Percentiles rank a stretch among this genome's conserved stretches.
Conservation (phyloP, 148 eudicot species). For the Amaranthus cruentus region DNA sequence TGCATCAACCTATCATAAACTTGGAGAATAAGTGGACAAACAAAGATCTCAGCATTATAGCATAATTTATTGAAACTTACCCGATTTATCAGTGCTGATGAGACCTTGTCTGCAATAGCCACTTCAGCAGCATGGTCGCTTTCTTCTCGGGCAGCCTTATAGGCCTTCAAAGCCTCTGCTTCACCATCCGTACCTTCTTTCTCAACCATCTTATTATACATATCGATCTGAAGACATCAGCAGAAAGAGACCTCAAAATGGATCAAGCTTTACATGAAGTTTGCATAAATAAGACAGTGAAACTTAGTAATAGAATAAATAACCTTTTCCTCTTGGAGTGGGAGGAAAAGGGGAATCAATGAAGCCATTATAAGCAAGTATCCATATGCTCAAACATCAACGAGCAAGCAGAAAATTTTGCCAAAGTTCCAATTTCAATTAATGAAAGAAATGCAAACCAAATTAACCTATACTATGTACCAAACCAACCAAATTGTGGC, state of each 20-base stretch:
- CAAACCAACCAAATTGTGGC: background rate
- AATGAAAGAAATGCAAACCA: background rate
- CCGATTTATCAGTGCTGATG: constrained; percentile 70
- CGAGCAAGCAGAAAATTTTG: background rate
- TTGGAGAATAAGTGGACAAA: background rate
- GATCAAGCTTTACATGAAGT: background rate
- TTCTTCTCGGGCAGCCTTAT: constrained; percentile 70
- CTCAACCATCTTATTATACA: constrained; percentile 73
- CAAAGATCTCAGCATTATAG: background rate
- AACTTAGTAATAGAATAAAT: background rate
- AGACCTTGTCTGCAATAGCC: constrained; percentile 46
- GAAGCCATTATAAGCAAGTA: background rate
- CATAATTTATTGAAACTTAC: constrained; percentile 26
- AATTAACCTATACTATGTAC: background rate
- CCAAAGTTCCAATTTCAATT: background rate
- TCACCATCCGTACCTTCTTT: constrained; percentile 68
- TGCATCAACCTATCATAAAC: constrained; percentile 59
- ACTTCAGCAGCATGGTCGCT: constrained; percentile 52
- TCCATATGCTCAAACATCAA: background rate
- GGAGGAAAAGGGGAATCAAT: background rate
- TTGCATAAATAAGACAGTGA: background rate
- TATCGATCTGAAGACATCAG: constrained; percentile 46
- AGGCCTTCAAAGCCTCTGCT: constrained; percentile 69
- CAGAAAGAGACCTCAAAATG: background rate
- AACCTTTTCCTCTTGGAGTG: background rate